Evolutionary conservation across 2,329 filamentous ascomycete species (phyloP).

Genomic region (Ophiocordyceps camponoti-rufipedis): DNA sequence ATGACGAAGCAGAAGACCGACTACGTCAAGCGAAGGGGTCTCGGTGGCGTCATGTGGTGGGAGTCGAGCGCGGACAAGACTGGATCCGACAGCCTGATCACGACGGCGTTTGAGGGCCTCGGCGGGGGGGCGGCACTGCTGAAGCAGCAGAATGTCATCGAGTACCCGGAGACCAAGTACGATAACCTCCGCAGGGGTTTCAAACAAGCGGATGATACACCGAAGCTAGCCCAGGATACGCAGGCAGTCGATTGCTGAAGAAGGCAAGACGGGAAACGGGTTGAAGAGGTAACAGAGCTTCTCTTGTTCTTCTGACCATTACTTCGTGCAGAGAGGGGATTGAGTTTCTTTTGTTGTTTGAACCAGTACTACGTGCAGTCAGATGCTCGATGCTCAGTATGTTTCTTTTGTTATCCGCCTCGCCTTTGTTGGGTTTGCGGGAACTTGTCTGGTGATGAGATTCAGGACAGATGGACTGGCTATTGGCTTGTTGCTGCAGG

Average conservation of each 20-base stretch:
- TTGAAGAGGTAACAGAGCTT: no score
- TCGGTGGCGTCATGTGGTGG: slow-evolving; percentile 97
- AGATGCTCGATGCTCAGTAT: no score
- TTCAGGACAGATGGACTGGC: no score
- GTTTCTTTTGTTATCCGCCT: no score
- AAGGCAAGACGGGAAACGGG: neutral
- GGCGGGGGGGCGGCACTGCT: slow-evolving; percentile 33
- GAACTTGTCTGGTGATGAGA: no score
- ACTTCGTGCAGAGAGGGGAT: no score
- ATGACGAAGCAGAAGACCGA: slow-evolving; percentile 52
- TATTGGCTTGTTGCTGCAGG: no score
- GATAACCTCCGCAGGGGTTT: slow-evolving; percentile 48
- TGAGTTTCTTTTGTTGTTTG: no score
- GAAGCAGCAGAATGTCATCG: slow-evolving; percentile 37
- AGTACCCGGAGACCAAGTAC: slow-evolving; percentile 49
- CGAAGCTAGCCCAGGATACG: neutral
- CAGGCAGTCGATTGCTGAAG: neutral
- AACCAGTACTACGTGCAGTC: no score
- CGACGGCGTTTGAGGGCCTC: slow-evolving; percentile 38
- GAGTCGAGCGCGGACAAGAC: slow-evolving; percentile 65
- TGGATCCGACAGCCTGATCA: slow-evolving; percentile 49
- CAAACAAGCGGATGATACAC: neutral
- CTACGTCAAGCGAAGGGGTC: slow-evolving; percentile 45
- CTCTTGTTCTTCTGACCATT: no score
- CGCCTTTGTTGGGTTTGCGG: no score